Base-by-base conservation (phyloP, 495 filamentous ascomycete species). In the Podospora fimiseda region DNA sequence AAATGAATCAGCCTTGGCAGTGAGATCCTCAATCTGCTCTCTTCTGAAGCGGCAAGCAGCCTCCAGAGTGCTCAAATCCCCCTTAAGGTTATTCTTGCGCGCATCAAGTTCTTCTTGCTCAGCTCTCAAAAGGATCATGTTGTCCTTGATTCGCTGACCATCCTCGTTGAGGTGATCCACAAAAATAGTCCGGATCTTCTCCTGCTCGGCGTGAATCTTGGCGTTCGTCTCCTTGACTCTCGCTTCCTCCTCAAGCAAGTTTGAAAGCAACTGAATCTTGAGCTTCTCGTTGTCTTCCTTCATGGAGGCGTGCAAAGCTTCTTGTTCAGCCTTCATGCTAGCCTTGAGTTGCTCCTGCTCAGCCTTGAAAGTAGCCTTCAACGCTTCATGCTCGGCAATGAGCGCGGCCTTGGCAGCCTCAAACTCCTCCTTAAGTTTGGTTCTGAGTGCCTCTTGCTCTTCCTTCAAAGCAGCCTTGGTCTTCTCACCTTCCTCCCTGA, bases 11-110 rank as follows among this genome's bases (percentile, higher is more conserved):
- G 90, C 91, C 44, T 90, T 83, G 8, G 80, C 78, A 63, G 96
- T 90, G 84, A 98, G 94, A 20, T 83, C 76, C 38, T 89, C 80
- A 50, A 97, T 83, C 65, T 98, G 93, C 64, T 96, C 92, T 20
- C 88, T 85, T 13, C 93, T 85, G 51, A 97, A 80, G 14, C 85
- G 81, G 2, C 96, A 79, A 2, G 92, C 91, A 18, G 89, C 96
- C 60, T 96, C 89, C 0, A 97, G 75, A 14, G 84, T 84, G 18
- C 90, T 89, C 2, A 96, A 80, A 55, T 98, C 90, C 33, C 87
- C 88, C 13, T 80, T 80, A 19, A 96, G 75, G 40, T 84, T 82
- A 13, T 80, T 75, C 71, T 89, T 96, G 58, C 92, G 85, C 41
- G 80, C 71, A 15, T 69, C 67, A 24, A 97, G 73, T 18, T 81